Evolutionary conservation across 192 early-diverging fungal genomes (phyloP).

Genomic region (Phycomyces blakesleeanus): DNA sequence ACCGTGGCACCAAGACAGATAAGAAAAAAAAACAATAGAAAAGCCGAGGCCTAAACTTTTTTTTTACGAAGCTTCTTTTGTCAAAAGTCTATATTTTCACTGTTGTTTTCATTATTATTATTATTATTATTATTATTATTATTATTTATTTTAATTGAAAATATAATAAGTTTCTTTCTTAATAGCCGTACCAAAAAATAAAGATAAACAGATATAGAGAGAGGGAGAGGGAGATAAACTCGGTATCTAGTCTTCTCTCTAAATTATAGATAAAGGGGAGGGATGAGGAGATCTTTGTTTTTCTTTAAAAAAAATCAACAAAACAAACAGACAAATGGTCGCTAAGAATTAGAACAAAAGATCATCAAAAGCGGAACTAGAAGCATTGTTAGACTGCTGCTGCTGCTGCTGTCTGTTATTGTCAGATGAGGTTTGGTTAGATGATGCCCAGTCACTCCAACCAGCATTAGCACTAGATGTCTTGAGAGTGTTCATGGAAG

Average conservation of each 20-base stretch:
- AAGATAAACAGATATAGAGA: too few relatives aligned
- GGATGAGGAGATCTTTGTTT: background rate
- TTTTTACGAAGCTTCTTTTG: background rate
- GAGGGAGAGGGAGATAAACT: too few relatives aligned
- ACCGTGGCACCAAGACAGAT: too few relatives aligned
- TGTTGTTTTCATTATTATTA: background rate
- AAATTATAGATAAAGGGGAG: too few relatives aligned
- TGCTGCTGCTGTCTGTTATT: background rate
- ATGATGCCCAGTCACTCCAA: slow-evolving; percentile 32
- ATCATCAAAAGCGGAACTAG: slow-evolving; percentile 23
- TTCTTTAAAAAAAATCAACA: background rate
- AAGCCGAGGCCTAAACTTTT: too few relatives aligned
- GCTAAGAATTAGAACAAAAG: slow-evolving; percentile 25
- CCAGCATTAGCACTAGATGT: slow-evolving; percentile 27
- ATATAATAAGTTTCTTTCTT: background rate
- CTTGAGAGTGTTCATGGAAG: slow-evolving; percentile 55
- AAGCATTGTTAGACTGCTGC: slow-evolving; percentile 1
- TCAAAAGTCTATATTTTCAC: background rate
- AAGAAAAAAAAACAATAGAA: too few relatives aligned
- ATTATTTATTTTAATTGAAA: background rate
- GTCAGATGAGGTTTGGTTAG: background rate
- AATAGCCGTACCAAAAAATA: background rate
- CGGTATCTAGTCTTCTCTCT: background rate
- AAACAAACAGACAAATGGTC: background rate
- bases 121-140: background rate